Base-by-base conservation (phyloP, 2,329 filamentous ascomycete genomes). In the Fusarium azukiicola region DNA sequence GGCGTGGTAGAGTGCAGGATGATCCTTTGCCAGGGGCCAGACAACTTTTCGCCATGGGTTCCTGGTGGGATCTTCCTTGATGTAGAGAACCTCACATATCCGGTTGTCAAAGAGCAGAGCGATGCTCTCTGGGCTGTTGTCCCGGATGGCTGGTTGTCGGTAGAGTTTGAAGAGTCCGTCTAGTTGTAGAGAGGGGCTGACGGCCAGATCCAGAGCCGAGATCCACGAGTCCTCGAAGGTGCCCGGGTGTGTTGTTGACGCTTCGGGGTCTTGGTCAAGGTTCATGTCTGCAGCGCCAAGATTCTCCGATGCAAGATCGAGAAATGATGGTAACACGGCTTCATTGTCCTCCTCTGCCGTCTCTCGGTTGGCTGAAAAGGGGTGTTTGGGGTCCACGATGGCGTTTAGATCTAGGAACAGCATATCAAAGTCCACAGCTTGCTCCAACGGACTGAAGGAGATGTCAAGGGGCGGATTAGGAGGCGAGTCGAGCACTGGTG, bases 21-120 rank as follows among this genome's bases (percentile, higher is more conserved):
- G 70, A 38, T 77, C 73, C 32, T 71, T 71, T 10, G 75, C 75
- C 19, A 77, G 32, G 8, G 75, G 75, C 75, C 75, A 77, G 16
- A 77, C 75, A 13, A 77, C 71, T 27, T 54, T 77, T 9, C 75
- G 71, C 75, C 75, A 77, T 1, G 75, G 75, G 23, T 77, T 77
- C 13, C 71, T 56, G 13, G 44, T 50, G 3, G 64, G 67, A 4
- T 71, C 58, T 27, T 77, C 73, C 47, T 75, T 77, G 64, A 77
- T 77, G 50, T 67, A 77, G 19, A 77, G 47, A 4, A 77, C 70
- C 10, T 77, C 75, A 38, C 75, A 77, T 50, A 72, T 71, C 3
- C 74, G 63, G 21, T 61, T 68, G 14, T 77, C 68, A n/a, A 73
- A 77, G 10, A 77, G 16, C 19, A 76, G 50, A 8, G 75, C 70